Conservation (phyloP, 2,329 filamentous ascomycete species). For the Orbilia javanica region DNA sequence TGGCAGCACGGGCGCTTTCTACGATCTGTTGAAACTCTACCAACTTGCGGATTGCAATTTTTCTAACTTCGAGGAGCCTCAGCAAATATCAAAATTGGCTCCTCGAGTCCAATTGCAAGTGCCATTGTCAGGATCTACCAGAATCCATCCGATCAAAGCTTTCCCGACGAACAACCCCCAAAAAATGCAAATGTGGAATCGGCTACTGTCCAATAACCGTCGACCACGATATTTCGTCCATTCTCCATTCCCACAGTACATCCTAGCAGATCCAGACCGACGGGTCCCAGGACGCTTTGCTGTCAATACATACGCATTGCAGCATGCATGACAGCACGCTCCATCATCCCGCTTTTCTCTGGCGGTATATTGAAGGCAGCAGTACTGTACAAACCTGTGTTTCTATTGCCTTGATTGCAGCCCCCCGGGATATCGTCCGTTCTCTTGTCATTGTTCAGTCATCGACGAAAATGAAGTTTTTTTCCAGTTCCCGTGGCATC, state of each 20-base stretch:
- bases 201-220: conserved; percentile 53
- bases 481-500: conserved; percentile 23
- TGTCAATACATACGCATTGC: conserved; percentile 59
- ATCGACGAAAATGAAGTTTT: conserved; percentile 31
- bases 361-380: conserved; percentile 16
- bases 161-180: conserved; percentile 10
- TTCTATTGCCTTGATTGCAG: conserved; percentile 42
- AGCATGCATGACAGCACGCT: conserved; percentile 47
- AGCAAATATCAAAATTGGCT: neutral
- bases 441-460: conserved; percentile 59
- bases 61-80: neutral
- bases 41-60: neutral
- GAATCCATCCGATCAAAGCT: conserved; percentile 6
- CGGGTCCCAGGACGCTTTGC: conserved; percentile 58
- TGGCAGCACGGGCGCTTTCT: neutral
- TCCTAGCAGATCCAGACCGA: conserved; percentile 40
- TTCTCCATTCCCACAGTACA: conserved; percentile 46
- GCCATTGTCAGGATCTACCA: neutral
- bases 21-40: neutral
- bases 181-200: conserved; percentile 43
- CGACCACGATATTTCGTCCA: conserved; percentile 56
- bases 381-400: neutral
- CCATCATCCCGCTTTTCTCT: neutral
- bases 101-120: neutral
- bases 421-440: conserved; percentile 11